Evolutionary conservation across 768 basidiomycete genomes (phyloP), one percentile per base, ranked within the genome.

Genomic region (Chalciporus chontae): DNA sequence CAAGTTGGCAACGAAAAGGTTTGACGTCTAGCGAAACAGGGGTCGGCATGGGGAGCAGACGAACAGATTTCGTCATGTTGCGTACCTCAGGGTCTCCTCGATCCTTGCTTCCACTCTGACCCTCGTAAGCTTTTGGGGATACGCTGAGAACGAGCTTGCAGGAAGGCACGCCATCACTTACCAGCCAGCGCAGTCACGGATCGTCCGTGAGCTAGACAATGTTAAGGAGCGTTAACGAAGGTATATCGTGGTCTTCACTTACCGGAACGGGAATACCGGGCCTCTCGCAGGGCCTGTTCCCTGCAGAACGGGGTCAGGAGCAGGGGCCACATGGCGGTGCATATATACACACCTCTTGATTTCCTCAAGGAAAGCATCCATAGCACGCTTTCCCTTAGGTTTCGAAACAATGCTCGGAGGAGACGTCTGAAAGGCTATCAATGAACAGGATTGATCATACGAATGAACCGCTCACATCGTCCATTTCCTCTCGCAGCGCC

Each of bases 361-460:
- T 72, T 99, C 94, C 60, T 96, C 94, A 44, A 99, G 73, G 65
- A 98, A 99, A 2, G 85, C 70, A 68, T 97, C 94, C 92, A 98
- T 98, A 1, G 90, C 92, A 44, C 95, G 82, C 66, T 92, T 96
- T 3, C 96, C 96, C 66, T 92, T 96, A 0, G 90, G 85, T 64
- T 84, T 92, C 1, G 84, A 78, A 5, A 66, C 72, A 50, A 61
- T 63, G 19, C 66, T 51, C 13, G 85, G 81, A 19, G 89, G 84
- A n/a, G 80, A 78, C 0, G 77, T 75, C 78, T 85, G 45, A 7
- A 54, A 55, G 3, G 43, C 39, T 23, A 41, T 65, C 18, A 56
- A 51, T 15, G 37, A 8, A 39, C 17, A 21, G 3, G 14, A 34
- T 26, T 7, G 26, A 11, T 13, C 10, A 31, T 18, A 5, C 39